These are phyloP conservation scores for Inosperma sp. DNA, from an alignment of 768 basidiomycete species.

Conservation along the genomic window DNA sequence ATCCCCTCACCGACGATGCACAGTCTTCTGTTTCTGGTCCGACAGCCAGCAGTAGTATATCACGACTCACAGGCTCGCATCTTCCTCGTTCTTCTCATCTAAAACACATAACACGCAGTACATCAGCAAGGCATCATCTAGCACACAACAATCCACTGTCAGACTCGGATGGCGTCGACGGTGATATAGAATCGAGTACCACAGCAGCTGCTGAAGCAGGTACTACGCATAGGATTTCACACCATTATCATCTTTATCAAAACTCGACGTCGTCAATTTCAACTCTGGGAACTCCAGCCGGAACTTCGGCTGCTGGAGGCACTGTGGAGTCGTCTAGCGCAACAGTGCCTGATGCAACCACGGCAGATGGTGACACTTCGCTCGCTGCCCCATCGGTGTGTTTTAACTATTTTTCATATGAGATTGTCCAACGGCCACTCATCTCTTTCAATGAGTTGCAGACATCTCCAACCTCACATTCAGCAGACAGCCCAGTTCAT, in stretches of 20 bases:
- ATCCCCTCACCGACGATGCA: slow-evolving; percentile 75
- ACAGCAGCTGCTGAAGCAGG: slow-evolving; percentile 49
- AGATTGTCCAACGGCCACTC: too few species aligned
- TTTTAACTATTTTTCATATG: neutral
- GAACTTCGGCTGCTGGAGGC: neutral
- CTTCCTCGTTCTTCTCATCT: slow-evolving; percentile 26
- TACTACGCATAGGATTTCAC: slow-evolving; percentile 26
- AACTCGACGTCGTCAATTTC: slow-evolving; percentile 46
- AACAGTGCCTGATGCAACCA: slow-evolving; percentile 2
- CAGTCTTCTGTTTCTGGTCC: slow-evolving; percentile 49
- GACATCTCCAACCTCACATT: slow-evolving; percentile 24
- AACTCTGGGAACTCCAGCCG: slow-evolving; percentile 38
- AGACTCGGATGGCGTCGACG: slow-evolving; percentile 76
- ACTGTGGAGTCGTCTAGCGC: slow-evolving; percentile 14
- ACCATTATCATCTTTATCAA: slow-evolving; percentile 31
- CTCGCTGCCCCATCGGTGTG: too few species aligned
- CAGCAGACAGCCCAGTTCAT: slow-evolving; percentile 19
- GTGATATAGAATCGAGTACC: slow-evolving; percentile 78
- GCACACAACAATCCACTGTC: slow-evolving; percentile 47
- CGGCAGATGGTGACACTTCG: too few species aligned
- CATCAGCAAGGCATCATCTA: slow-evolving; percentile 46
- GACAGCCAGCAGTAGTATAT: slow-evolving; percentile 20
- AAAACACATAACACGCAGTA: slow-evolving; percentile 25
- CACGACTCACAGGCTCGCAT: slow-evolving; percentile 24
- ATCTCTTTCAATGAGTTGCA: too few species aligned